phyloP scores from a whole-genome alignment of 768 basidiomycete species.

The Boletus sp. region DNA sequence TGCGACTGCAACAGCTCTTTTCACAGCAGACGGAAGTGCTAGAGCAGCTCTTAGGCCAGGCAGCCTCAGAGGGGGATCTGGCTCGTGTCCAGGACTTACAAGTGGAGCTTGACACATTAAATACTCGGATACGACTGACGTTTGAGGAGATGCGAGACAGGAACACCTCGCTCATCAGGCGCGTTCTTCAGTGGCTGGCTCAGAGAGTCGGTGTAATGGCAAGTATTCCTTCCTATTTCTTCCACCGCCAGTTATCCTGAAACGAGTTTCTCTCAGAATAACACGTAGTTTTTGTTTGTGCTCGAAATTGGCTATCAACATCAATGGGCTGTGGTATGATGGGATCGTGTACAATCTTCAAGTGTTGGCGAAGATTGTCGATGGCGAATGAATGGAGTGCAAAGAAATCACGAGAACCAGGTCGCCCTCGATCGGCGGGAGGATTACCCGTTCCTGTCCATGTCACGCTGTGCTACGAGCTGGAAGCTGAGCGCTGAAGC shows the following conservation, averaged over 20 bases:
- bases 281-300: not conserved
- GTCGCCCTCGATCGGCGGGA: too few species aligned
- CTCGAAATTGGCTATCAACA: not conserved
- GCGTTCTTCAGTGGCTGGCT: constrained; percentile 7
- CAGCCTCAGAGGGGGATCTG: not conserved
- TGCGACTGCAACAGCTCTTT: not conserved
- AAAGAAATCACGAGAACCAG: too few species aligned
- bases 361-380: not conserved
- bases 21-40: not conserved
- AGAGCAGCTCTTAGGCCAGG: not conserved
- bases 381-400: too few species aligned
- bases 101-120: not conserved
- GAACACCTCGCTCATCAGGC: not conserved
- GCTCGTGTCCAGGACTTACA: not conserved
- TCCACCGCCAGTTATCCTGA: not conserved
- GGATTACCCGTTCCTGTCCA: too few species aligned
- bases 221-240: not conserved
- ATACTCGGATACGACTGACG: not conserved
- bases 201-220: not conserved
- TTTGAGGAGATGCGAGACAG: constrained; percentile 3
- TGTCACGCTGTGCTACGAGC: too few species aligned
- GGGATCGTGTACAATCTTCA: not conserved
- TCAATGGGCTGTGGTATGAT: not conserved
- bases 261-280: not conserved
- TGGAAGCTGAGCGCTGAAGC: too few species aligned